Evolutionary conservation across 1,139 yeast species (phyloP).

Genomic region (Magnusiomyces starmeri): DNA sequence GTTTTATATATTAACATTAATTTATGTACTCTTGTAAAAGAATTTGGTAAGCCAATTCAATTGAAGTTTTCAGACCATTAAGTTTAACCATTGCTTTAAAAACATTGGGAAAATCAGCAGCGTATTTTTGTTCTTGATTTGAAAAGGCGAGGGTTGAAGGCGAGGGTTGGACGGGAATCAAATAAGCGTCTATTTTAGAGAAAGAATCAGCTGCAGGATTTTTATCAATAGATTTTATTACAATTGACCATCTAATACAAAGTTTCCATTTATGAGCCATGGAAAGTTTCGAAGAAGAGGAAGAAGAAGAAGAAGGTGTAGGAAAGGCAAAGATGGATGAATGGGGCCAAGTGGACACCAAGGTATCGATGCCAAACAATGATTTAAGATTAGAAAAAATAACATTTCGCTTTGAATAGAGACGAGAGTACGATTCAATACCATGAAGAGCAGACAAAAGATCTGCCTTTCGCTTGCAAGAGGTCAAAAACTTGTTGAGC

Average conservation of each 20-base stretch:
- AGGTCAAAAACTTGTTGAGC: neutral
- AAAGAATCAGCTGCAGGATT: neutral
- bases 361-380: neutral
- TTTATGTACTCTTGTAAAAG: neutral
- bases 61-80: slow-evolving; percentile 1
- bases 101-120: neutral
- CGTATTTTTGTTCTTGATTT: neutral
- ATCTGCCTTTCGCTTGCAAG: neutral
- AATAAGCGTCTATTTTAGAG: neutral
- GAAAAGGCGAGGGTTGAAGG: neutral
- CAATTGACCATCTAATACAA: neutral
- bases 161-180: neutral
- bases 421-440: neutral
- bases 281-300: neutral
- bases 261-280: neutral
- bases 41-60: neutral
- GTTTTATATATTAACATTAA: neutral
- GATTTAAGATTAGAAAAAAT: neutral
- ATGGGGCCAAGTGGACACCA: neutral
- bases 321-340: neutral
- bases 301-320: neutral
- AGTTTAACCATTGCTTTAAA: neutral
- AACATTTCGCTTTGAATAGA: neutral
- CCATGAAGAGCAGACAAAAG: slow-evolving; percentile 3
- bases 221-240: neutral